phyloP scores from a whole-genome alignment of 2,329 filamentous ascomycete genomes.

The Fusarium sp. region DNA sequence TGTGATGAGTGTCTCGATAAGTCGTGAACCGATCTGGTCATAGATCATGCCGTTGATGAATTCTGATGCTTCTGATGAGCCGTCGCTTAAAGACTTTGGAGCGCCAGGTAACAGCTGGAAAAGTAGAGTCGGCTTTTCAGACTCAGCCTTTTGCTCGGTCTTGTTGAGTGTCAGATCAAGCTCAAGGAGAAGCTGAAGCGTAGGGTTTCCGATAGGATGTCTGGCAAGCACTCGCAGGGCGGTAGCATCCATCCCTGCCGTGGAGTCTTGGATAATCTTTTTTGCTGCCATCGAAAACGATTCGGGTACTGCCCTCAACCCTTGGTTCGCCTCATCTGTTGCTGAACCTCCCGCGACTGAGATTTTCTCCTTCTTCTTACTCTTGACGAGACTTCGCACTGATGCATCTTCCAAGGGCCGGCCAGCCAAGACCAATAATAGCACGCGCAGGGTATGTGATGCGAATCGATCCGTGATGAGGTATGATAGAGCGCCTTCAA shows the following conservation, averaged over 20 bases:
- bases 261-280: slow-evolving; percentile 83
- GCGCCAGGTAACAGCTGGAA: slow-evolving; percentile 82
- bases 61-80: slow-evolving; percentile 73
- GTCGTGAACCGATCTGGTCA: slow-evolving; percentile 86
- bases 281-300: slow-evolving; percentile 81
- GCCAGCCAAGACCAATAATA: slow-evolving; percentile 87
- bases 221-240: slow-evolving; percentile 85
- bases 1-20: slow-evolving; percentile 86
- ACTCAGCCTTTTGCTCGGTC: slow-evolving; percentile 53
- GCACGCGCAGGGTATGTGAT: slow-evolving; percentile 87
- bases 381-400: slow-evolving; percentile 80
- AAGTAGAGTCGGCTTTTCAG: slow-evolving; percentile 65
- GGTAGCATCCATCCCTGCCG: slow-evolving; percentile 78
- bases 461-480: slow-evolving; percentile 89
- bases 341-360: slow-evolving; percentile 65
- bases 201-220: slow-evolving; percentile 90
- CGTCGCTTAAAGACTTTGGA: slow-evolving; percentile 74
- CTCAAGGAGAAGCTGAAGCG: slow-evolving; percentile 88
- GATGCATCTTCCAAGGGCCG: slow-evolving; percentile 77
- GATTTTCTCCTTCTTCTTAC: slow-evolving; percentile 90
- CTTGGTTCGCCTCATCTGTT: slow-evolving; percentile 56
- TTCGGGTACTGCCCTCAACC: slow-evolving; percentile 72
- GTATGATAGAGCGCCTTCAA: slow-evolving; percentile 85
- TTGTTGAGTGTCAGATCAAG: slow-evolving; percentile 82
- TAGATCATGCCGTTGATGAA: slow-evolving; percentile 91